Evolutionary conservation across 768 basidiomycete genomes (phyloP), one percentile per base, ranked within the genome.

Genomic region (Boletus tomentosulus): DNA sequence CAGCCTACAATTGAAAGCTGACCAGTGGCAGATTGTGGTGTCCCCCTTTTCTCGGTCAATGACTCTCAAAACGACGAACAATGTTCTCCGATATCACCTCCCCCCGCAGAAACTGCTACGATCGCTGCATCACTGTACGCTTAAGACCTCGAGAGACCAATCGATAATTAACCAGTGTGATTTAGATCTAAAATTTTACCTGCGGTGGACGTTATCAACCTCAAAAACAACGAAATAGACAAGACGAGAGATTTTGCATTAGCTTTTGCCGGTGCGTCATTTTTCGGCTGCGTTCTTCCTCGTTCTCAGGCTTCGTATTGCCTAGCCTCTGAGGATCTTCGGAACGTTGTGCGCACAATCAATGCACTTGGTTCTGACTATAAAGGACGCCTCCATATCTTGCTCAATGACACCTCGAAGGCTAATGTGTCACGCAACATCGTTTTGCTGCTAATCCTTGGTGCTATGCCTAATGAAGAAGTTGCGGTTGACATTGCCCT

Each of bases 241-340:
- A 46, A 37, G 39, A 52, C 54, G 6, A 58, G 48, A 31, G 62
- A 66, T 51, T 43, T 68, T 15, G 57, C 59, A 6, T 37, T 72
- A n/a, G 58, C 58, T 3, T 61, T 66, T 33, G 47, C 51, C 34
- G 64, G 66, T 66, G 27, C 3, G 57, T 42, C 16, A 15, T 39
- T n/a, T 15, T 9, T 24, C 13, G 6, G 12, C 11, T 3, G 19
- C 24, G 16, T 34, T 24, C 24, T 22, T 7, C 13, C 28, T 28
- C 19, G 25, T 43, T 46, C 52, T 61, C 7, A 54, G 3, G 19
- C 19, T 30, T 37, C n/a, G 11, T 44, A 25, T 33, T 46, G 7
- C 9, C 16, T 28, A 66, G 79, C 74, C 2, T 78, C 76, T n/a
- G 77, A 75, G 11, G 79, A 80, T 51, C 66, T 80, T 34, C 69